phyloP scores from a whole-genome alignment of 805 yeast genomes.

The Nakazawaea pomicola region DNA sequence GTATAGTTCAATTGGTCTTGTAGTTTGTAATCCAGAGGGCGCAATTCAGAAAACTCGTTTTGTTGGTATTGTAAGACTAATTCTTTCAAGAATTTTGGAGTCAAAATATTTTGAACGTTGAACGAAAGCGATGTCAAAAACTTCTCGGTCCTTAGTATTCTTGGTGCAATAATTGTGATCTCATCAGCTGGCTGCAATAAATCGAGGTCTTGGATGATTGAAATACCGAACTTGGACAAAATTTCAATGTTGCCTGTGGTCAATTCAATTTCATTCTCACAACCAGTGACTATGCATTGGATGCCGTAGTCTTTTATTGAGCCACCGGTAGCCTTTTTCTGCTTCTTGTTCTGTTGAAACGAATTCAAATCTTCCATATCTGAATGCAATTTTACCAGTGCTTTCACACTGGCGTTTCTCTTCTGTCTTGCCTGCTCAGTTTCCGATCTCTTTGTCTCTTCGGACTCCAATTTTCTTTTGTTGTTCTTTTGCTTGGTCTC shows the following conservation, averaged over 20 bases:
- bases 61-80: no score
- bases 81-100: slow-evolving; percentile 4
- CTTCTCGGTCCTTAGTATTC: slow-evolving; percentile 80
- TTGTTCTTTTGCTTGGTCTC: slow-evolving; percentile 20
- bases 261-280: slow-evolving; percentile 42
- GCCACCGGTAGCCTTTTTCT: slow-evolving; percentile 9
- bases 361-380: slow-evolving; percentile 65
- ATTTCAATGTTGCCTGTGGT: slow-evolving; percentile 37
- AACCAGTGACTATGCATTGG: slow-evolving; percentile 59
- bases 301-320: slow-evolving; percentile 31
- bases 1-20: no score
- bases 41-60: no score
- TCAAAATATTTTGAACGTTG: slow-evolving; percentile 4
- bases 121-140: slow-evolving; percentile 39
- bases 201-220: slow-evolving; percentile 32
- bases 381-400: slow-evolving; percentile 59
- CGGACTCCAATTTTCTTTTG: not conserved
- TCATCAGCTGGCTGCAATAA: slow-evolving; percentile 30
- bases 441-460: slow-evolving; percentile 3
- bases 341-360: slow-evolving; percentile 44
- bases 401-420: slow-evolving; percentile 61
- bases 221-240: slow-evolving; percentile 49
- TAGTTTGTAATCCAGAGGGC: no score
- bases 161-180: slow-evolving; percentile 68
- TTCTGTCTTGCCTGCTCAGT: not conserved